Conservation (phyloP, 176 grass and related monocot species). For the Eleusine coracana region DNA sequence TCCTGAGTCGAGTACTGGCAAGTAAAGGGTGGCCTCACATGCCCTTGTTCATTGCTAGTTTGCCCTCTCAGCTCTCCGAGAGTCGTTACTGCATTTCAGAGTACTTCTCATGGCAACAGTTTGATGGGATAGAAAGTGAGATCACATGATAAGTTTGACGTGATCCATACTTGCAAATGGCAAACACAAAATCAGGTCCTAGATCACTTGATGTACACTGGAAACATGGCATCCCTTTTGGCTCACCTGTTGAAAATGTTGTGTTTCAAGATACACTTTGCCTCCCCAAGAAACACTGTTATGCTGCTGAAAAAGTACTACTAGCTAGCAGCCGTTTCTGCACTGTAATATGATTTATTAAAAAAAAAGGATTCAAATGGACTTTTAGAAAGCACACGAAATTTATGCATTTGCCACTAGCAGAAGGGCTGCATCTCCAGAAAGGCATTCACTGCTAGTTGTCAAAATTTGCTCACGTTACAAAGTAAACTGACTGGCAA, state of each 20-base stretch:
- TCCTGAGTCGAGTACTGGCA: constrained; percentile 11
- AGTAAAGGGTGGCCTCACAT: constrained; percentile 28
- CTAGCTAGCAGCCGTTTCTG: not conserved
- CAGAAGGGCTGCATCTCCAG: constrained; percentile 27
- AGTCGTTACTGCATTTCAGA: not conserved
- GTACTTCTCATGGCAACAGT: constrained; percentile 9
- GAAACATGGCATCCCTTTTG: not conserved
- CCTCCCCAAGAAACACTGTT: not conserved
- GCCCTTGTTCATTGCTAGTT: not conserved
- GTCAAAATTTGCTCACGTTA: constrained; percentile 50
- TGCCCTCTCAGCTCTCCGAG: constrained; percentile 26
- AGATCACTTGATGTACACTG: constrained; percentile 10
- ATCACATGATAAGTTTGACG: constrained; percentile 1
- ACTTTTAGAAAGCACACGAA: not conserved
- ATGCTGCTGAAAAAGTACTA: not conserved
- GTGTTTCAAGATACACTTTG: not conserved
- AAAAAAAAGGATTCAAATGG: not conserved
- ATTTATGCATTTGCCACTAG: not conserved
- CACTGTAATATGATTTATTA: not conserved
- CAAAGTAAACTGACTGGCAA: constrained; percentile 30
- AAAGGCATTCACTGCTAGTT: not conserved
- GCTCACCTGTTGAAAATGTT: constrained; percentile 1
- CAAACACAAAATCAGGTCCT: constrained; percentile 31
- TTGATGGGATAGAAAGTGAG: constrained; percentile 3
- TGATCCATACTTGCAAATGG: not conserved